Evolutionary conservation across 2,329 filamentous ascomycete species (phyloP).

Genomic region (Pleurostoma richardsiae): DNA sequence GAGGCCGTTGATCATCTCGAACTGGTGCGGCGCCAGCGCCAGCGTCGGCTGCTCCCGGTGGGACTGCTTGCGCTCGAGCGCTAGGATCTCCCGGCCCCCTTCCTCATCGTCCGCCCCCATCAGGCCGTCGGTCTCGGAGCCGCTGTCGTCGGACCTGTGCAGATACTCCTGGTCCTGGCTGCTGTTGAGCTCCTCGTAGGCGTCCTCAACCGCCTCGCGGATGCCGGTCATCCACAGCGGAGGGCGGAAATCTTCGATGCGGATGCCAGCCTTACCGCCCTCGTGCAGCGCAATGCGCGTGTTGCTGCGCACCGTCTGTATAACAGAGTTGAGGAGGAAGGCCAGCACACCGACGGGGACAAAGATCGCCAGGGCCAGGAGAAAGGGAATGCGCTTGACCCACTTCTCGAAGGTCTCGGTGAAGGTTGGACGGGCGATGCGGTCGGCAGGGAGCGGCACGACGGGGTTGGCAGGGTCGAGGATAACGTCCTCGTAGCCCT

Average conservation of each 20-base stretch:
- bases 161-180: conserved; percentile 69
- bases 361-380: conserved; percentile 61
- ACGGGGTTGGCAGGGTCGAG: conserved; percentile 64
- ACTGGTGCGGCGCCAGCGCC: conserved; percentile 74
- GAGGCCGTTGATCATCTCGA: conserved; percentile 75
- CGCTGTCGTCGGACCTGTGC: conserved; percentile 31
- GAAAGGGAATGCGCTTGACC: conserved; percentile 55
- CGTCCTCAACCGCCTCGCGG: conserved; percentile 70
- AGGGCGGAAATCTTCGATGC: conserved; percentile 62
- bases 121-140: conserved; percentile 2
- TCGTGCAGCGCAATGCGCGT: conserved; percentile 75
- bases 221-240: conserved; percentile 73
- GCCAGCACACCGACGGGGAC: conserved; percentile 67
- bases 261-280: conserved; percentile 60
- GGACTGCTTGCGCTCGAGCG: conserved; percentile 30
- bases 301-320: conserved; percentile 72
- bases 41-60: conserved; percentile 59
- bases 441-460: conserved; percentile 32
- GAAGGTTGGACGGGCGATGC: conserved; percentile 11
- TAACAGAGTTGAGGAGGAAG: conserved; percentile 69
- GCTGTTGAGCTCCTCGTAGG: conserved; percentile 68
- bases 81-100: conserved; percentile 30
- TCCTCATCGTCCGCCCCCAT: conserved; percentile 15
- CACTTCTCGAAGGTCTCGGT: conserved; percentile 18
- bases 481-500: conserved; percentile 70